Evolutionary conservation across 495 filamentous ascomycete species (phyloP).

Genomic region (Aspergillus haitiensis): DNA sequence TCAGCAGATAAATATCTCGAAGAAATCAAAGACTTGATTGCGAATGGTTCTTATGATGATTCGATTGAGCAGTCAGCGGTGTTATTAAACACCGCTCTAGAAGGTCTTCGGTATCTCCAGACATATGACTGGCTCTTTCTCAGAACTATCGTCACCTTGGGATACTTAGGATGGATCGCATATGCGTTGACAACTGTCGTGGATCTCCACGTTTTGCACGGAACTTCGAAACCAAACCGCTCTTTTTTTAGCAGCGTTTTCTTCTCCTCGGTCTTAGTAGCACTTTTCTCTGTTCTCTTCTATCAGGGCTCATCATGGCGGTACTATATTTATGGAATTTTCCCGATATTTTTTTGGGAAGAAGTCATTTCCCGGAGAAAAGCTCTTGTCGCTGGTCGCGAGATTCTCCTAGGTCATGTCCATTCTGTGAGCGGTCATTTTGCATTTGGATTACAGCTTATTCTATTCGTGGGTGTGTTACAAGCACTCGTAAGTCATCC

Average conservation of each 20-base stretch:
- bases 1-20: slow-evolving; percentile 68
- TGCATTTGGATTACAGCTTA: slow-evolving; percentile 56
- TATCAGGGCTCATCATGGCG: slow-evolving; percentile 76
- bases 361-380: slow-evolving; percentile 82
- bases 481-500: slow-evolving; percentile 71
- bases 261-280: slow-evolving; percentile 74
- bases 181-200: slow-evolving; percentile 92
- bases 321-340: slow-evolving; percentile 91
- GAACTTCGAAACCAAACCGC: slow-evolving; percentile 64
- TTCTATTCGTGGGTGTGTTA: slow-evolving; percentile 70
- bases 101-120: slow-evolving; percentile 90
- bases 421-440: slow-evolving; percentile 54
- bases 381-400: slow-evolving; percentile 65
- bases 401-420: slow-evolving; percentile 67
- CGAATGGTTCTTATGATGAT: slow-evolving; percentile 62
- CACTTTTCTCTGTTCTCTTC: slow-evolving; percentile 74
- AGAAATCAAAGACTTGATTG: slow-evolving; percentile 66
- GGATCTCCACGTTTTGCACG: slow-evolving; percentile 83
- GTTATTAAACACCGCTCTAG: slow-evolving; percentile 72
- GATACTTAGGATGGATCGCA: slow-evolving; percentile 95
- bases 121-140: slow-evolving; percentile 99
- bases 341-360: slow-evolving; percentile 95
- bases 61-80: slow-evolving; percentile 75
- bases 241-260: slow-evolving; percentile 58
- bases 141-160: slow-evolving; percentile 84